Base-by-base conservation (phyloP, 1,284 basidiomycete genomes). In the Apiotrichum laibachii region DNA sequence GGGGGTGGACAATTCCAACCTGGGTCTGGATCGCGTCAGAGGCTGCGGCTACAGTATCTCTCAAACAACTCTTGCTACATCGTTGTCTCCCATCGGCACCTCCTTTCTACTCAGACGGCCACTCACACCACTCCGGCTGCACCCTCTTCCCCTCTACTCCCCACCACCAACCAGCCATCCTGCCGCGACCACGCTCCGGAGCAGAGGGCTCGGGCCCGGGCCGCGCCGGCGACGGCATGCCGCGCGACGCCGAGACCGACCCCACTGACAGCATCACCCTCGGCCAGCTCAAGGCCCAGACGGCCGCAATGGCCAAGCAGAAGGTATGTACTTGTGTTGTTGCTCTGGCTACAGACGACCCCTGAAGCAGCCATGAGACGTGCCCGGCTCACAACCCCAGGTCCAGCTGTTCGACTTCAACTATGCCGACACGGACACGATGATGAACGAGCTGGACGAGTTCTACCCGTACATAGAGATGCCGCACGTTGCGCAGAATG, bases 391-490 rank as follows among this genome's bases (percentile, higher is more conserved):
- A 53, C 43, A 5, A 22, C 12, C 33, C 15, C 52, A 69, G 80
- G 90, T 89, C 85, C 89, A 85, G 37, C 85, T 85, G 68, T 94
- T 89, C 76, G 90, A 92, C 80, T 94, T 90, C 77, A 85, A 87
- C 61, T 95, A 95, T 74, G 90, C 93, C 67, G 95, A 99, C 74
- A 90, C 95, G 70, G 92, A 98, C 77, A 90, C 89, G 18, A 86
- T 97, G 47, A 88, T 94, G 82, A 90, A 91, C 69, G 96, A 98
- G 77, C 88, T 99, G 49, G 90, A 98, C 65, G 96, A 99, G 79
- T 98, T 99, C 80, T 99, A 96, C 79, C 92, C 92, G 31, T 99
- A 97, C 79, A 88, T 95, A 59, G 95, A 99, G 80, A 92, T 93
- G 82, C 86, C 88, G 1, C 89, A 93, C 73, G 86, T 94, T 16